A percentile compares a stretch with the other conserved stretches of the same genome.
phyloP scores from a whole-genome alignment of 306 rosid species.

The Morella rubra region DNA sequence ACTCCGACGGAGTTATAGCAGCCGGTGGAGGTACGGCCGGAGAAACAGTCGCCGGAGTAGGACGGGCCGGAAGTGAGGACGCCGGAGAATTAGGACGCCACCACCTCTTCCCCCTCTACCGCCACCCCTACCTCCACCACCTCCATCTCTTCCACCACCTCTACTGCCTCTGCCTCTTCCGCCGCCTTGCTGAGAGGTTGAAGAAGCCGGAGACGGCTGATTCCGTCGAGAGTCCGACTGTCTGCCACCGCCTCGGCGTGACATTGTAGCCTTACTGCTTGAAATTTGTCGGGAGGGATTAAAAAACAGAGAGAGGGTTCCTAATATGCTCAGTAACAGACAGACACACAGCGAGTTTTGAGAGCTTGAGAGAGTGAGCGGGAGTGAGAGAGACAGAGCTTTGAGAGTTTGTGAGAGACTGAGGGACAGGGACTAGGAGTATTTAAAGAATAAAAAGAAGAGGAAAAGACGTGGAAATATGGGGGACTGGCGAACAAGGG shows the following conservation, averaged over 20 bases:
- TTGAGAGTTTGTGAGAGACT: too few relatives aligned
- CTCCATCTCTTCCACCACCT: neutral
- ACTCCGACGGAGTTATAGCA: neutral
- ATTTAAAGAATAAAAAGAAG: too few relatives aligned
- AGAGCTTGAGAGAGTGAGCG: too few relatives aligned
- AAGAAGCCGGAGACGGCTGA: constrained; percentile 23
- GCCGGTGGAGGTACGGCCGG: neutral
- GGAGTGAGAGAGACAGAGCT: too few relatives aligned
- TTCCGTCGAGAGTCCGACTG: constrained; percentile 4
- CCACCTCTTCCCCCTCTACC: constrained; percentile 21
- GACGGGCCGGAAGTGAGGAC: neutral
- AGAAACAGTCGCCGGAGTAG: neutral
- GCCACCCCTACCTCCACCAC: constrained; percentile 9
- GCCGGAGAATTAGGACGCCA: neutral
- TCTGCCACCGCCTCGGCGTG: constrained; percentile 26
- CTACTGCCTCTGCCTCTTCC: constrained; percentile 16
- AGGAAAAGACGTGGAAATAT: too few relatives aligned
- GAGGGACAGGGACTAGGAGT: too few relatives aligned
- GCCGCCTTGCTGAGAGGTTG: neutral
- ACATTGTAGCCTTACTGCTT: constrained; percentile 8
- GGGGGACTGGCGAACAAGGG: too few relatives aligned
- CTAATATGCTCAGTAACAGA: neutral
- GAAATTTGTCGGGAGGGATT: neutral
- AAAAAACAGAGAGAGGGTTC: neutral
- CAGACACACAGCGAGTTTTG: neutral